phyloP scores from a whole-genome alignment of 2,329 filamentous ascomycete species.

The Huntiella bhutanensis region DNA sequence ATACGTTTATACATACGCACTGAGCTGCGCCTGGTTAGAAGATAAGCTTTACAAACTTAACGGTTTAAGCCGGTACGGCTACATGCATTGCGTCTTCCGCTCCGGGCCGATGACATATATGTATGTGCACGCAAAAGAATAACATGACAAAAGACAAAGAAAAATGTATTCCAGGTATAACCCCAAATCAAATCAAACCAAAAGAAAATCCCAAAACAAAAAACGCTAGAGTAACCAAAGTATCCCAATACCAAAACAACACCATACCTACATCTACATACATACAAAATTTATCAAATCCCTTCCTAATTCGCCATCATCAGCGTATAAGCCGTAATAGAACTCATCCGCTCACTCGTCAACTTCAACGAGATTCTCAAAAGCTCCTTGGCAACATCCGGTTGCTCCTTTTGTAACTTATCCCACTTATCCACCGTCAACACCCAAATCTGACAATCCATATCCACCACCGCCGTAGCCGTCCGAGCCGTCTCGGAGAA shows the following conservation, averaged over 20 bases:
- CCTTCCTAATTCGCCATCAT: conserved; percentile 26
- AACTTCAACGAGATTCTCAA: conserved; percentile 78
- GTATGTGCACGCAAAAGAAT: too few relatives aligned
- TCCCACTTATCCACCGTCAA: conserved; percentile 56
- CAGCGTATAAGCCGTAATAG: conserved; percentile 39
- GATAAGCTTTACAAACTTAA: too few relatives aligned
- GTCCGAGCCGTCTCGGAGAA: conserved; percentile 81
- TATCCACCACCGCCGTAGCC: conserved; percentile 68
- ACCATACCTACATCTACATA: background rate
- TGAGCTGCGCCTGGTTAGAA: too few relatives aligned
- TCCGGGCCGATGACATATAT: too few relatives aligned
- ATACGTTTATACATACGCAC: too few relatives aligned
- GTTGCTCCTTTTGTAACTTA: conserved; percentile 49
- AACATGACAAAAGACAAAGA: background rate
- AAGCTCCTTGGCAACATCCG: conserved; percentile 66
- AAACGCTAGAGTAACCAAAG: background rate
- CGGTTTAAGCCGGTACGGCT: too few relatives aligned
- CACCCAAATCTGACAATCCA: conserved; percentile 65
- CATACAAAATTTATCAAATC: background rate
- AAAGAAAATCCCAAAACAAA: conserved; percentile 6
- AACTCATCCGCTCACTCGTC: conserved; percentile 77
- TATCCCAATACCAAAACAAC: background rate
- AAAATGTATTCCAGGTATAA: background rate
- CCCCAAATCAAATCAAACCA: background rate
- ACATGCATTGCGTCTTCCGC: too few relatives aligned